These are phyloP conservation scores for Psilocybe azurescens DNA, from an alignment of 768 basidiomycete genomes.

Conservation along the genomic window DNA sequence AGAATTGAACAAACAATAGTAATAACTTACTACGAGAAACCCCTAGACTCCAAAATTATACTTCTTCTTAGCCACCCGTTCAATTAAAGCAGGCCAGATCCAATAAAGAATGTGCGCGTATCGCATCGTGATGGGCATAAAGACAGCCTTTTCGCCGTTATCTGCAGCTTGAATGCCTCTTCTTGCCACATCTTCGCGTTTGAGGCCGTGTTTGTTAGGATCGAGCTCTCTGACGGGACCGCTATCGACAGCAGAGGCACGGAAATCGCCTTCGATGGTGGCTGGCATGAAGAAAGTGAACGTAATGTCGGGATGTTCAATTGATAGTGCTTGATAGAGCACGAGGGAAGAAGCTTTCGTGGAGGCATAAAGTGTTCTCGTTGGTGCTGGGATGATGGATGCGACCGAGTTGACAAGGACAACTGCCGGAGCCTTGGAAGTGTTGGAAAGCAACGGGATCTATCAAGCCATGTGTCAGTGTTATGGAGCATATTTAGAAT, in stretches of 20 bases:
- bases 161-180: slow-evolving; percentile 69
- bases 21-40: too few species aligned
- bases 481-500: background rate
- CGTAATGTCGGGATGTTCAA: slow-evolving; percentile 74
- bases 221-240: slow-evolving; percentile 51
- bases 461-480: slow-evolving; percentile 31
- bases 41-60: slow-evolving; percentile 53
- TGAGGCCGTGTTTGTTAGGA: slow-evolving; percentile 63
- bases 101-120: slow-evolving; percentile 65
- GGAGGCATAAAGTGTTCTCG: slow-evolving; percentile 81
- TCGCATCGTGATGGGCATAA: slow-evolving; percentile 56
- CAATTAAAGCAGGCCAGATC: slow-evolving; percentile 63
- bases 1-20: too few species aligned
- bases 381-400: slow-evolving; percentile 83
- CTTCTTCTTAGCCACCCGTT: slow-evolving; percentile 63
- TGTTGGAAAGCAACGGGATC: slow-evolving; percentile 76
- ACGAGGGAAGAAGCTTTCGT: slow-evolving; percentile 82
- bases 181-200: slow-evolving; percentile 61
- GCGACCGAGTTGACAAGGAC: slow-evolving; percentile 82
- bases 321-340: slow-evolving; percentile 79
- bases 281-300: slow-evolving; percentile 70
- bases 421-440: slow-evolving; percentile 73
- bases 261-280: slow-evolving; percentile 80
- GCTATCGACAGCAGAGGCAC: slow-evolving; percentile 77
- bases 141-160: slow-evolving; percentile 56